These are phyloP conservation scores for Dryadomyces quercivorus DNA, from an alignment of 2,329 filamentous ascomycete species.

Conservation along the genomic window DNA sequence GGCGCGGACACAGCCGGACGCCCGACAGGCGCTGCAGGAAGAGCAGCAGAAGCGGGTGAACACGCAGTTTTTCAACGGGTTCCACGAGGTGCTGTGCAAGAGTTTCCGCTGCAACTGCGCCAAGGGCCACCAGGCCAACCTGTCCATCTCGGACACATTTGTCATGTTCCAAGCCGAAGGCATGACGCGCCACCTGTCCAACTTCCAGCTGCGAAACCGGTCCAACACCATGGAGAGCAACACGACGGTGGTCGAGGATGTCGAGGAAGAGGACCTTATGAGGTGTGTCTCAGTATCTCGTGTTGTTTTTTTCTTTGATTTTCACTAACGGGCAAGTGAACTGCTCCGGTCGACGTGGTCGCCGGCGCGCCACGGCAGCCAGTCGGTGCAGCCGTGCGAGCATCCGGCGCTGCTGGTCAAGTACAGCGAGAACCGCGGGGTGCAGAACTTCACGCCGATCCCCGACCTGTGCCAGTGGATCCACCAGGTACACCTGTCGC, in stretches of 20 bases:
- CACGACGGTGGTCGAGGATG: slow-evolving; percentile 2
- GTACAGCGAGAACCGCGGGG: slow-evolving; percentile 9
- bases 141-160: slow-evolving; percentile 10
- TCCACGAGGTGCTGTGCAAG: slow-evolving; percentile 9
- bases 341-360: slow-evolving; percentile 9
- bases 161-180: slow-evolving; percentile 9
- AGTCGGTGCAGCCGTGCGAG: slow-evolving; percentile 4
- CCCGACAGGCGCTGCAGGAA: slow-evolving; percentile 1
- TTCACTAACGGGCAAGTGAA: slow-evolving; percentile 1
- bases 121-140: slow-evolving; percentile 9
- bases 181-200: slow-evolving; percentile 2
- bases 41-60: slow-evolving; percentile 5
- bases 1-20: background rate
- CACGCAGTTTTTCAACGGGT: slow-evolving; percentile 7
- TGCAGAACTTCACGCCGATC: slow-evolving; percentile 10
- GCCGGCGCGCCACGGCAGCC: slow-evolving; percentile 1
- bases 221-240: slow-evolving; percentile 7
- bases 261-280: slow-evolving; percentile 5
- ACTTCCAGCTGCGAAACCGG: slow-evolving; percentile 2
- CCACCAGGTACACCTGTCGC: slow-evolving; percentile 4
- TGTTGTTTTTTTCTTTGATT: background rate
- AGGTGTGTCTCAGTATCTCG: background rate
- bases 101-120: slow-evolving; percentile 10
- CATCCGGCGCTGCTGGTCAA: slow-evolving; percentile 9
- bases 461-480: slow-evolving; percentile 12